phyloP scores from a whole-genome alignment of 164 flowering plant species.

The Sextonia rubra region DNA sequence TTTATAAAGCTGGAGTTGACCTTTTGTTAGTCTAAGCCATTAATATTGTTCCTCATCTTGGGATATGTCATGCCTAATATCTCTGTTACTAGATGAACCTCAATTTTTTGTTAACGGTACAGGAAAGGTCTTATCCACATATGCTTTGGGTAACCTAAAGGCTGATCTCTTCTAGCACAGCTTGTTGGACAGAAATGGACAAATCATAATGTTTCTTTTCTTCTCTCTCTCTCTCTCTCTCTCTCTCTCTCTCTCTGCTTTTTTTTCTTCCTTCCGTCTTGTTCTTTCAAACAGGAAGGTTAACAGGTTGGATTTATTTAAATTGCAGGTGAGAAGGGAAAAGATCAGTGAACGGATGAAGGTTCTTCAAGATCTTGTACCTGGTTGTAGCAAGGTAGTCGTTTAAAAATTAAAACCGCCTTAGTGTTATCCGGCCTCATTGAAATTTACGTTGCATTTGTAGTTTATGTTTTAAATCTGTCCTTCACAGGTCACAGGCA shows the following conservation, averaged over 20 bases:
- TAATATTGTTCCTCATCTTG: too few relatives aligned
- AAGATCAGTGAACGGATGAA: conserved; percentile 98
- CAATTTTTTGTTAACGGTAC: too few relatives aligned
- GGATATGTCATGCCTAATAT: too few relatives aligned
- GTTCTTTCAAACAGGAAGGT: background rate
- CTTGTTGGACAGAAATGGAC: background rate
- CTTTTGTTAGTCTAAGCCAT: too few relatives aligned
- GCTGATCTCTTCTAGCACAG: background rate
- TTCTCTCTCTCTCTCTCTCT: too few relatives aligned
- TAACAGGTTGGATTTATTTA: background rate
- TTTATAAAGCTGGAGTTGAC: too few relatives aligned
- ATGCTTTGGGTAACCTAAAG: too few relatives aligned
- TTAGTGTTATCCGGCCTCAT: background rate
- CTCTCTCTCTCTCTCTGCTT: too few relatives aligned
- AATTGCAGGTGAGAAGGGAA: conserved; percentile 76
- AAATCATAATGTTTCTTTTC: too few relatives aligned
- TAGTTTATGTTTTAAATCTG: background rate
- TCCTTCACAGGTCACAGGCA: conserved; percentile 73
- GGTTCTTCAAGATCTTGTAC: conserved; percentile 96
- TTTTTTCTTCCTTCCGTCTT: too few relatives aligned
- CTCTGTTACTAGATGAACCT: too few relatives aligned
- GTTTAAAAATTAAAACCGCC: background rate
- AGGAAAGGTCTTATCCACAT: too few relatives aligned
- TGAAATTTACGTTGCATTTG: background rate
- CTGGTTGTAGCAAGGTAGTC: conserved; percentile 92